These are phyloP conservation scores for Aspergillus niger DNA, from an alignment of 2,329 filamentous ascomycete species.

Conservation along the genomic window DNA sequence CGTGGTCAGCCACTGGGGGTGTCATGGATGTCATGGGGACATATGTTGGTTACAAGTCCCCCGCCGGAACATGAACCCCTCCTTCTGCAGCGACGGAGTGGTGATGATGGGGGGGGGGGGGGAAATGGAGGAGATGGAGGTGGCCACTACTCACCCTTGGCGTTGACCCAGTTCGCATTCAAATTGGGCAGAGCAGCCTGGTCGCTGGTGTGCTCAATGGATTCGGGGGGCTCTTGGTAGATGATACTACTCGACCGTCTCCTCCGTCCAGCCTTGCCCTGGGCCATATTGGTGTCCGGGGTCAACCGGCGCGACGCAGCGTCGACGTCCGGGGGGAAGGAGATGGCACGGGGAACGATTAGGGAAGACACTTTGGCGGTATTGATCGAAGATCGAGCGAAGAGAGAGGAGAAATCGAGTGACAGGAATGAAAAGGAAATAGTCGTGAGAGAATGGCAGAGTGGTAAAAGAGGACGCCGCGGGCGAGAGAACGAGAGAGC, in stretches of 20 bases:
- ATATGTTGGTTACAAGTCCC: not conserved
- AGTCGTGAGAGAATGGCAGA: conserved; percentile 3
- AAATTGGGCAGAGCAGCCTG: conserved; percentile 92
- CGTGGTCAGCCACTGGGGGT: conserved; percentile 19
- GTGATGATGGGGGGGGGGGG: not conserved
- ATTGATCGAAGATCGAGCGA: conserved; percentile 50
- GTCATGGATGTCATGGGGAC: not conserved
- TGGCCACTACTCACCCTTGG: conserved; percentile 72
- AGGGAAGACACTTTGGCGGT: conserved; percentile 97
- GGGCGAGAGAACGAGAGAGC: not conserved
- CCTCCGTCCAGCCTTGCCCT: conserved; percentile 72
- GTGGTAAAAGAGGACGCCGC: not conserved
- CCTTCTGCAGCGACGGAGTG: not conserved
- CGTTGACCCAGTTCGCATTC: conserved; percentile 98
- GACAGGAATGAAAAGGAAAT: not conserved
- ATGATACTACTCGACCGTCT: conserved; percentile 97
- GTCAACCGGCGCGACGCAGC: conserved; percentile 59
- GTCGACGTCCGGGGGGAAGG: conserved; percentile 83
- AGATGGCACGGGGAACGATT: conserved; percentile 84
- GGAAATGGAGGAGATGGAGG: not conserved
- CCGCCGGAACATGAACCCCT: not conserved
- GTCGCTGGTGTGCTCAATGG: conserved; percentile 95
- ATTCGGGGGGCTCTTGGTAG: conserved; percentile 95
- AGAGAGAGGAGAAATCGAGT: conserved; percentile 23
- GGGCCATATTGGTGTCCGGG: conserved; percentile 62